These are phyloP conservation scores for Rubia peregrina DNA, from an alignment of 305 asterid genomes.

Conservation along the genomic window DNA sequence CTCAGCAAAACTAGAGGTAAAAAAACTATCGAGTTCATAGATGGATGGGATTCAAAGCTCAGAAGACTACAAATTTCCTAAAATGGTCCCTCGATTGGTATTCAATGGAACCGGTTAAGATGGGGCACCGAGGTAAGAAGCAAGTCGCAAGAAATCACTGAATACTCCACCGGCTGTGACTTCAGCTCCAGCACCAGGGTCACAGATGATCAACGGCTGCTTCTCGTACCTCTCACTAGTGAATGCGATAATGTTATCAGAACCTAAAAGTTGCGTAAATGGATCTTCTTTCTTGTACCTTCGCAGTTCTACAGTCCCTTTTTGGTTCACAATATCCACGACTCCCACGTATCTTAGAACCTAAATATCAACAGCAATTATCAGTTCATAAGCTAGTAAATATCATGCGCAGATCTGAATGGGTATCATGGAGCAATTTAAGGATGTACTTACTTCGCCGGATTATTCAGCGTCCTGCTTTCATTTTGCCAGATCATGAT, in stretches of 20 bases:
- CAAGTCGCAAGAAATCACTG: constrained; percentile 89
- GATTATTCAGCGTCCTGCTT: constrained; percentile 79
- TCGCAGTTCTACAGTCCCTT: constrained; percentile 73
- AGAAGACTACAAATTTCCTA: not conserved
- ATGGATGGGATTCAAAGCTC: not conserved
- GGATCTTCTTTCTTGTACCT: constrained; percentile 82
- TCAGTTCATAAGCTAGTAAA: constrained; percentile 11
- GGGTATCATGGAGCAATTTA: not conserved
- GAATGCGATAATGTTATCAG: constrained; percentile 93
- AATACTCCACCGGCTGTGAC: constrained; percentile 96
- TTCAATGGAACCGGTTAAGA: constrained; percentile 39
- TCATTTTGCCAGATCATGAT: constrained; percentile 56
- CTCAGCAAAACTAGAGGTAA: not conserved
- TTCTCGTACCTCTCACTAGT: constrained; percentile 82
- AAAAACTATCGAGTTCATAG: not conserved
- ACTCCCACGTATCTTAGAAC: constrained; percentile 93
- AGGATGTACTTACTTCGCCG: constrained; percentile 61
- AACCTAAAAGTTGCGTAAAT: constrained; percentile 93
- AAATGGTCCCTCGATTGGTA: not conserved
- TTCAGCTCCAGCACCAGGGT: constrained; percentile 99
- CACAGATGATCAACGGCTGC: constrained; percentile 85
- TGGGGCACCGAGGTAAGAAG: constrained; percentile 95
- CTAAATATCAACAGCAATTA: constrained; percentile 35
- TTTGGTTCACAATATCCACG: constrained; percentile 68
- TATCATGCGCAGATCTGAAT: not conserved